Conservation (phyloP, 2,329 filamentous ascomycete genomes). For the Fusarium sp. region DNA sequence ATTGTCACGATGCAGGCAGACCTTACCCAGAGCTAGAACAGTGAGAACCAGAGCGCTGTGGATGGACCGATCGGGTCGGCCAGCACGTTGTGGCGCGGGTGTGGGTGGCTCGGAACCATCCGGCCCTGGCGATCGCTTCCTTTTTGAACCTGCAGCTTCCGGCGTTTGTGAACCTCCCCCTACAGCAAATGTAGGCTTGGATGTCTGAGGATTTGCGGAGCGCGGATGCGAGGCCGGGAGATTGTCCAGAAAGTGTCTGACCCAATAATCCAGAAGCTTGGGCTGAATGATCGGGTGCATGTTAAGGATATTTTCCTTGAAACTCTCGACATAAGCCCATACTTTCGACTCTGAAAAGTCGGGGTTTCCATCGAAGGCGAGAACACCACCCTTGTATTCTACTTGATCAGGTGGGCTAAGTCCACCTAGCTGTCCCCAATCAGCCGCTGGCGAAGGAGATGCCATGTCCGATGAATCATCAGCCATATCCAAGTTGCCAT, state of each 20-base stretch:
- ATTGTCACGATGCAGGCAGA: conserved; percentile 69
- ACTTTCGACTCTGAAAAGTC: conserved; percentile 65
- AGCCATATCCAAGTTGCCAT: conserved; percentile 55
- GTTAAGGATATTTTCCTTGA: conserved; percentile 70
- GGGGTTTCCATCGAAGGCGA: conserved; percentile 60
- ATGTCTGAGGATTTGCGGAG: conserved; percentile 45
- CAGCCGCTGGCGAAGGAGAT: conserved; percentile 65
- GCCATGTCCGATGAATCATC: conserved; percentile 64
- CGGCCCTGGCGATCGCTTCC: conserved; percentile 65
- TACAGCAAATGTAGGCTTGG: conserved; percentile 51
- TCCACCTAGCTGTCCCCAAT: conserved; percentile 70
- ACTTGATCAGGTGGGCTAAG: conserved; percentile 58
- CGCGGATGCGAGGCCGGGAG: conserved; percentile 53
- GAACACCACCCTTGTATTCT: conserved; percentile 54
- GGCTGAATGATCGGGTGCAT: conserved; percentile 73
- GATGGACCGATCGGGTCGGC: conserved; percentile 72
- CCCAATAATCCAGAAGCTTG: conserved; percentile 63
- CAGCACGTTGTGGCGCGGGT: conserved; percentile 53
- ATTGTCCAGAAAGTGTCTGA: conserved; percentile 63
- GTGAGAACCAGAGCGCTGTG: conserved; percentile 84
- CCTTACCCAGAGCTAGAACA: conserved; percentile 86
- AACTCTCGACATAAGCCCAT: conserved; percentile 65
- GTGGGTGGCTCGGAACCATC: conserved; percentile 51
- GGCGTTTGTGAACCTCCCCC: conserved; percentile 42
- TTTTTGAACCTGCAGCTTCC: conserved; percentile 57